Evolutionary conservation across 2,329 filamentous ascomycete genomes (phyloP), one percentile per base, ranked within the genome.

Genomic region (Aspergillus puulaauensis): DNA sequence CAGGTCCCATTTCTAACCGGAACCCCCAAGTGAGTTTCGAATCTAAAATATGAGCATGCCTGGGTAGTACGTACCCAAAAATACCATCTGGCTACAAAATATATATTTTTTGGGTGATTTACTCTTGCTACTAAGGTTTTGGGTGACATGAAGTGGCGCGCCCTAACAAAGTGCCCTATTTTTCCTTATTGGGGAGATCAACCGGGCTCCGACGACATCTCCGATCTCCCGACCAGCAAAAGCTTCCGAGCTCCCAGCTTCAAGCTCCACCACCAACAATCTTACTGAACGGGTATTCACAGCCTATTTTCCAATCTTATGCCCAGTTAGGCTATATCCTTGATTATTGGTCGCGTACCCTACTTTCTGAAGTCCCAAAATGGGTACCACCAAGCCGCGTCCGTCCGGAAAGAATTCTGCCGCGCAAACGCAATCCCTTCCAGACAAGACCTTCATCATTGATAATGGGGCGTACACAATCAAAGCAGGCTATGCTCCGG

Each of bases 381-480:
- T 73, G 73, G 70, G 69, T 57, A 68, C 68, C 24, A 53, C 72
- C 56, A 77, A 71, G 62, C 61, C 71, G 35, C 71, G 74, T 17
- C 65, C 72, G 50, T 61, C 73, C 47, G 68, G 75, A 40, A 88
- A 85, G 71, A 77, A 81, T 50, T 85, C 85, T 53, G 72, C 79
- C 15, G 72, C 80, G 6, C 77, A 79, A 46, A 77, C 66, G 9
- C 70, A 83, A 4, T 70, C 80, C 23, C 77, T 84, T 7, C 87
- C 88, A 0, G 71, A 80, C 2, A 84, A 80, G 58, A 96, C 93
- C 0, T 86, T 99, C 54, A 83, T 99, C 46, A 82, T 99, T 69
- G 95, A 99, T 79, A 97, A 98, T 79, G 95, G 95, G 72, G 93
- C 89, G 44, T 89, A 90, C 76, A 93, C 88, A 6, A 84, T 99